These are phyloP conservation scores for Trichosanthes truncata DNA, from an alignment of 306 rosid genomes.

Conservation along the genomic window DNA sequence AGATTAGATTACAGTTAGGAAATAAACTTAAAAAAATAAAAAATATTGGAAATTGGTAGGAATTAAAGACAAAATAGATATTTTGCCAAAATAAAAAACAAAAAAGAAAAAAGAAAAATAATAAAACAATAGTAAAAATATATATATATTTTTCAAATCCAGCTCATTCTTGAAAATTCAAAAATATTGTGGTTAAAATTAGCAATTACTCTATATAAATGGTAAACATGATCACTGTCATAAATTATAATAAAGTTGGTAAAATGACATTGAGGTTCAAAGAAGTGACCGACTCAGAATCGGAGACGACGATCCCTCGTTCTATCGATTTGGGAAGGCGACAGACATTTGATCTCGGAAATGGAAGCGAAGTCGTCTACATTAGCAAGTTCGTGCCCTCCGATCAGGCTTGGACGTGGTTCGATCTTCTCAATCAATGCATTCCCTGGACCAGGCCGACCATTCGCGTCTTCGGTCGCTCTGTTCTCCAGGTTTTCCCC, in stretches of 20 bases:
- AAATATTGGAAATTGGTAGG: no score
- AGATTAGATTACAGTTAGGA: no score
- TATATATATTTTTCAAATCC: no score
- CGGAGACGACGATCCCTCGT: constrained; percentile 18
- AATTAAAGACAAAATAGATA: no score
- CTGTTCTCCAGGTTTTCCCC: constrained; percentile 54
- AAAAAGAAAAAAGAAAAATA: no score
- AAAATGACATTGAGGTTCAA: constrained; percentile 45
- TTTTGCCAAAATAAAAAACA: no score
- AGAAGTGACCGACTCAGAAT: constrained; percentile 21
- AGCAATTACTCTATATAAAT: no score
- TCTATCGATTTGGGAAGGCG: constrained; percentile 21
- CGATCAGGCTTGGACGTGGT: constrained; percentile 66
- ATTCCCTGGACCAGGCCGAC: constrained; percentile 90
- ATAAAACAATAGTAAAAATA: no score
- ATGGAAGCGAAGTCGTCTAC: constrained; percentile 66
- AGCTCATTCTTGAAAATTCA: no score
- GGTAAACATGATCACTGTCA: neutral
- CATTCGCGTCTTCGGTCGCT: constrained; percentile 66
- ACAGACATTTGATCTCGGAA: constrained; percentile 48
- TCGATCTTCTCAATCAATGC: constrained; percentile 47
- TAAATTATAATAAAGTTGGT: neutral
- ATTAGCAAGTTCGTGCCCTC: constrained; percentile 39
- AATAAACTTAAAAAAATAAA: no score
- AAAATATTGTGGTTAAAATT: no score